Conservation (phyloP, 2,329 filamentous ascomycete species). For the Fusarium compactum region DNA sequence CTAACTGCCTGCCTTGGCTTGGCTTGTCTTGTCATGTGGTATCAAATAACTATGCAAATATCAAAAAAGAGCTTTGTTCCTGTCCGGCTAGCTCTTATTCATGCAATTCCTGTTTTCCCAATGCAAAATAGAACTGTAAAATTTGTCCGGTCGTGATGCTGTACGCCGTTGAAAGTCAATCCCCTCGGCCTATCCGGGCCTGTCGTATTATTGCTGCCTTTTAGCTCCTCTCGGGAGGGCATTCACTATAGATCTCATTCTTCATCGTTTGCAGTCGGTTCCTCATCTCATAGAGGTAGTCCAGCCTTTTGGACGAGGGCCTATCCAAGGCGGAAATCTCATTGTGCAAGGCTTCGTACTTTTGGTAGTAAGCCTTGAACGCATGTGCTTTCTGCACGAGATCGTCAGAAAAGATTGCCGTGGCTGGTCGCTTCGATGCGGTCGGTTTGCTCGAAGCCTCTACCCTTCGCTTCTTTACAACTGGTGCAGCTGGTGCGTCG, state of each 20-base stretch:
- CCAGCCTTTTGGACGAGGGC: slow-evolving; percentile 64
- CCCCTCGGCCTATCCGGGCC: slow-evolving; percentile 23
- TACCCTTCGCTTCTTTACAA: slow-evolving; percentile 60
- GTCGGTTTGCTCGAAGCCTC: slow-evolving; percentile 44
- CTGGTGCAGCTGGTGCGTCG: slow-evolving; percentile 48
- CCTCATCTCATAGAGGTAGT: slow-evolving; percentile 66
- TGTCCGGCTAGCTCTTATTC: slow-evolving; percentile 38
- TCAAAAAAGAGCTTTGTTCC: slow-evolving; percentile 43
- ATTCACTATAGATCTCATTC: slow-evolving; percentile 66
- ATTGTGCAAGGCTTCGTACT: slow-evolving; percentile 68
- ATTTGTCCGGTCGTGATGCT: slow-evolving; percentile 46
- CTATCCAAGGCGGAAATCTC: slow-evolving; percentile 65
- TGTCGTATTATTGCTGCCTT: slow-evolving; percentile 32
- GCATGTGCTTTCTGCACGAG: slow-evolving; percentile 65
- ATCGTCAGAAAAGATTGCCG: slow-evolving; percentile 52
- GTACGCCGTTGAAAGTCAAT: slow-evolving; percentile 36
- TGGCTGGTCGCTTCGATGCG: slow-evolving; percentile 49
- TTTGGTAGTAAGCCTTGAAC: slow-evolving; percentile 68
- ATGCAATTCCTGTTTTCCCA: slow-evolving; percentile 45
- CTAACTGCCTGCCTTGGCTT: slow-evolving; percentile 22
- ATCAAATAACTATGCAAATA: slow-evolving; percentile 45
- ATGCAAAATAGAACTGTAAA: slow-evolving; percentile 45
- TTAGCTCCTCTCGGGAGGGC: slow-evolving; percentile 49
- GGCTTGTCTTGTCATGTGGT: slow-evolving; percentile 42
- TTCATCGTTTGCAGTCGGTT: slow-evolving; percentile 68